These are phyloP conservation scores for Candida maesae DNA, from an alignment of 805 yeast species.

Conservation along the genomic window DNA sequence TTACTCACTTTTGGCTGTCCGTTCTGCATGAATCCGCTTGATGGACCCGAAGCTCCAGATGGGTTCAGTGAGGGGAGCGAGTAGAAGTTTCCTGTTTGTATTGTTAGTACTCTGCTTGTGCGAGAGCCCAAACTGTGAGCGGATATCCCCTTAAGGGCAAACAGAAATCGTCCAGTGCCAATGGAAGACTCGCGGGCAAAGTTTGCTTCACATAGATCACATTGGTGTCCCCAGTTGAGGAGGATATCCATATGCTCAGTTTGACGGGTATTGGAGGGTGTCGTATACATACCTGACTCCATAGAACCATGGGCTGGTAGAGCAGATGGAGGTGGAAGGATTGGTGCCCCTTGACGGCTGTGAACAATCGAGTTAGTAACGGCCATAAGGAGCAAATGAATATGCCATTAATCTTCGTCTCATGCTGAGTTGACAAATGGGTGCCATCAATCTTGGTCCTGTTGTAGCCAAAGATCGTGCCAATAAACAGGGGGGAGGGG, in stretches of 20 bases:
- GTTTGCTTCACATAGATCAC: too few relatives aligned
- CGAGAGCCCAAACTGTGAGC: too few relatives aligned
- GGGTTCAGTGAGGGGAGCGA: constrained; percentile 23
- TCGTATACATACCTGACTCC: constrained; percentile 24
- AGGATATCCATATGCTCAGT: too few relatives aligned
- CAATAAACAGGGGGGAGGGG: neutral
- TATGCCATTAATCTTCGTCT: too few relatives aligned
- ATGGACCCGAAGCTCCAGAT: constrained; percentile 14
- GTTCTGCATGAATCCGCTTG: constrained; percentile 19
- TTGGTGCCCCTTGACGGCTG: constrained; percentile 56
- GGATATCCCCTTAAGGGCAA: too few relatives aligned
- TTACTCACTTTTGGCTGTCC: constrained; percentile 16
- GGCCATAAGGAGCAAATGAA: too few relatives aligned
- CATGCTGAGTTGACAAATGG: too few relatives aligned
- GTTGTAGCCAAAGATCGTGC: neutral
- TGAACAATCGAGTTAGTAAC: constrained; percentile 8
- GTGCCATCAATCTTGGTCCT: too few relatives aligned
- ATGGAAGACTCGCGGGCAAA: too few relatives aligned
- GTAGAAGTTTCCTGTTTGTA: constrained; percentile 17
- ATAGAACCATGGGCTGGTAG: constrained; percentile 22
- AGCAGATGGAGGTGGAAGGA: constrained; percentile 54
- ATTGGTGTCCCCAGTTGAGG: too few relatives aligned
- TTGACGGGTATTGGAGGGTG: neutral
- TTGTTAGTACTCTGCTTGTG: constrained; percentile 16
- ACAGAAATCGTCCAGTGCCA: too few relatives aligned